Percentiles rank a stretch among this genome's conserved stretches.
These are phyloP conservation scores for Lipomyces yarrowii DNA, from an alignment of 1,139 yeast species.

Conservation along the genomic window DNA sequence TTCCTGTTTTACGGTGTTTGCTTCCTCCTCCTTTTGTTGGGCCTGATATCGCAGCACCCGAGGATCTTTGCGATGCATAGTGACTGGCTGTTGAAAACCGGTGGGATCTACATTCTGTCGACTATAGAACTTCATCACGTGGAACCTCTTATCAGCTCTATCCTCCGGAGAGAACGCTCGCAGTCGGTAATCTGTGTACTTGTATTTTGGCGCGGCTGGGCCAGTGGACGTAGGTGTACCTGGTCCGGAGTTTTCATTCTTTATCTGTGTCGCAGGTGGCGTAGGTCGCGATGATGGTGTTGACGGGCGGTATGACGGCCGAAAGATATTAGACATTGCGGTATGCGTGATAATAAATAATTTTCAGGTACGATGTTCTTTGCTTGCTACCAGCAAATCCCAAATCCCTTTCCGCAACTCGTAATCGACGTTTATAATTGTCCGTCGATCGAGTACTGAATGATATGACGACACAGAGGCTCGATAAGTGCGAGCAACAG, in stretches of 20 bases:
- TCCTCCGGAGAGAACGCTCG: slow-evolving; percentile 76
- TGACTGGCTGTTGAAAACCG: slow-evolving; percentile 73
- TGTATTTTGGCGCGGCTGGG: neutral
- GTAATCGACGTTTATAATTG: neutral
- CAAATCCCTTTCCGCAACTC: neutral
- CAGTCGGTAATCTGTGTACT: slow-evolving; percentile 64
- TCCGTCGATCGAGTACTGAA: neutral
- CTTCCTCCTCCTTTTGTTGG: slow-evolving; percentile 22
- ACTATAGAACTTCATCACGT: slow-evolving; percentile 78
- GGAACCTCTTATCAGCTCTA: slow-evolving; percentile 72
- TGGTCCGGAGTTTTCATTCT: slow-evolving; percentile 5
- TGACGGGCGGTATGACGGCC: slow-evolving; percentile 13
- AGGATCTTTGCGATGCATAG: slow-evolving; percentile 91
- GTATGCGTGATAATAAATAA: neutral
- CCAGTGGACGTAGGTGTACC: slow-evolving; percentile 7
- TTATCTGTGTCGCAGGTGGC: slow-evolving; percentile 10
- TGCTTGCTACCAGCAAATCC: neutral
- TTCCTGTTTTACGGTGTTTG: slow-evolving; percentile 40
- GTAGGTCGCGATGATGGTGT: slow-evolving; percentile 4
- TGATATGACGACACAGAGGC: neutral
- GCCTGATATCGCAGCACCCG: slow-evolving; percentile 66
- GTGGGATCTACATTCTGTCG: slow-evolving; percentile 71
- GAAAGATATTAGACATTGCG: slow-evolving; percentile 19
- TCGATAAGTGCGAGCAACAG: too few relatives aligned
- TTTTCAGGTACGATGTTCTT: neutral